Percentiles rank a stretch among this genome's conserved stretches.
These are phyloP conservation scores for Camellia granthamiana DNA, from an alignment of 148 eudicot species.

Conservation along the genomic window DNA sequence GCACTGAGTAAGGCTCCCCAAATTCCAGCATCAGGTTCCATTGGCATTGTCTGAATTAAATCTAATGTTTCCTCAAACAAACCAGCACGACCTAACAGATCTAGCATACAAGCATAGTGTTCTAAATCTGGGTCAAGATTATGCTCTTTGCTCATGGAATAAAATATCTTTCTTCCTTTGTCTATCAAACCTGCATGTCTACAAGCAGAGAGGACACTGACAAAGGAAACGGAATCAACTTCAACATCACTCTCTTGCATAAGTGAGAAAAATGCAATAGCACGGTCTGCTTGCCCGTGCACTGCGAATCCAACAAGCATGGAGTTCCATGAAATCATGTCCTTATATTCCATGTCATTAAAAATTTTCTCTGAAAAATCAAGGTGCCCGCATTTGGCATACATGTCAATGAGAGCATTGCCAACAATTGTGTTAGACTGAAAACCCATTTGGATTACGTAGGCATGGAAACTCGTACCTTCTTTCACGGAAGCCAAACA, in stretches of 20 bases:
- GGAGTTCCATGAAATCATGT: conserved; percentile 66
- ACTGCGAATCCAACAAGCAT: conserved; percentile 60
- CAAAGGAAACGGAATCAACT: conserved; percentile 52
- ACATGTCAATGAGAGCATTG: conserved; percentile 67
- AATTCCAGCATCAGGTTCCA: conserved; percentile 61
- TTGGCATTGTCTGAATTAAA: conserved; percentile 51
- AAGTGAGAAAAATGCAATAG: conserved; percentile 42
- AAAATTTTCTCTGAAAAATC: conserved; percentile 51
- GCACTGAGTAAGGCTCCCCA: conserved; percentile 76
- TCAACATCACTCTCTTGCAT: conserved; percentile 41
- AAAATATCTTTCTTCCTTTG: conserved; percentile 56
- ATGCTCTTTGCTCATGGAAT: conserved; percentile 43
- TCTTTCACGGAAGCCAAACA: conserved; percentile 43
- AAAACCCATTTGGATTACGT: conserved; percentile 41
- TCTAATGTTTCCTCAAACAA: conserved; percentile 46
- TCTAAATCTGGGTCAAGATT: conserved; percentile 54
- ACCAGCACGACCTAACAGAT: conserved; percentile 66
- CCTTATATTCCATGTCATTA: conserved; percentile 45
- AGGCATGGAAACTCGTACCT: conserved; percentile 56
- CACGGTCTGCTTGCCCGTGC: conserved; percentile 53
- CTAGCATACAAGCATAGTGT: conserved; percentile 78
- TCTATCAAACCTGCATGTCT: conserved; percentile 67
- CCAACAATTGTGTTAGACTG: conserved; percentile 40
- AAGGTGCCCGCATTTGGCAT: conserved; percentile 66
- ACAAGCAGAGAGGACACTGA: conserved; percentile 68